Conservation (phyloP, 2,329 filamentous ascomycete species). For the Sporothrix pallida region DNA sequence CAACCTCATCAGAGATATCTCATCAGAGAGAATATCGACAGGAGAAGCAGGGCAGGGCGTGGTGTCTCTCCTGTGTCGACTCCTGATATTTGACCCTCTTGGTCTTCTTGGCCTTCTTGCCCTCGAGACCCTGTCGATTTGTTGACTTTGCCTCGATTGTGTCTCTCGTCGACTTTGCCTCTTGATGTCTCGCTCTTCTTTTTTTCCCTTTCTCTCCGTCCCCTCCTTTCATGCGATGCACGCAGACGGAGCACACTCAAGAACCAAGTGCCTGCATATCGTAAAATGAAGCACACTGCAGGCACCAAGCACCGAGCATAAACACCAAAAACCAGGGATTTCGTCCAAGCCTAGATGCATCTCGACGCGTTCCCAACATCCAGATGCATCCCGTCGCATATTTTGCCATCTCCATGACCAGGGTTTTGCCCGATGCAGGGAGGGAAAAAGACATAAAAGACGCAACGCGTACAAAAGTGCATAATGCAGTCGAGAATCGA, state of each 20-base stretch:
- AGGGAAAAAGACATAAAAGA: not conserved
- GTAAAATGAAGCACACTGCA: conserved; percentile 8
- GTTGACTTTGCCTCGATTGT: not conserved
- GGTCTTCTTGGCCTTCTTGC: not conserved
- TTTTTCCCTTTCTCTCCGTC: not conserved
- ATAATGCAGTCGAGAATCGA: not conserved
- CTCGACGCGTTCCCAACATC: not conserved
- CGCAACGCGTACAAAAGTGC: not conserved
- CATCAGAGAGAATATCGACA: not conserved
- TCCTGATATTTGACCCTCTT: not conserved
- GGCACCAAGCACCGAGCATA: not conserved
- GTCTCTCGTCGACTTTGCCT: conserved; percentile 12
- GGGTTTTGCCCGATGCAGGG: conserved; percentile 6
- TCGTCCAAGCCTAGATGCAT: not conserved
- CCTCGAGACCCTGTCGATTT: conserved; percentile 10
- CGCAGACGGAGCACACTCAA: not conserved
- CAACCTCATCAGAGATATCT: not conserved
- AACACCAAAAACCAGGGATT: no score
- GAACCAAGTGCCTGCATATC: conserved; percentile 20
- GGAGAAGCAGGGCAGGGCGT: conserved; percentile 1
- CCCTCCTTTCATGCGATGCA: conserved; percentile 18
- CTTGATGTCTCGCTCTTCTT: conserved; percentile 18
- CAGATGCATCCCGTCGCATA: not conserved
- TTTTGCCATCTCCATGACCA: not conserved
- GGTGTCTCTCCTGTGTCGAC: not conserved